Conservation (phyloP, 331 rosid genomes). For the Ulmus americana region DNA sequence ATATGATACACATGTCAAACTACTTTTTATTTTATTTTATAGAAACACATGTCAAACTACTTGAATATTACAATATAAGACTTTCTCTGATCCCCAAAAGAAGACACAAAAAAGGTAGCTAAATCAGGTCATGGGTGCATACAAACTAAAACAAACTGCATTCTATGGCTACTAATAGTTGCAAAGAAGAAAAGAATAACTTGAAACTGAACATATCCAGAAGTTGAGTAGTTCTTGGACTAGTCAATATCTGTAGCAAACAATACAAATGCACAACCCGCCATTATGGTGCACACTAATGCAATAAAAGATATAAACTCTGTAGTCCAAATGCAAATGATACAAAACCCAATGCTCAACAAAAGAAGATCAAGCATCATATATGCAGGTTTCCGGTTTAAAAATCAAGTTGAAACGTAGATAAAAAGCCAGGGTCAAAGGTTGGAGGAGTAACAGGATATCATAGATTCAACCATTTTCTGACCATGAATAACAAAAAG, state of each 20-base stretch:
- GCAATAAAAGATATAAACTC: background rate
- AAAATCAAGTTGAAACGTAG: constrained; percentile 1
- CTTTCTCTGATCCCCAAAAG: no score
- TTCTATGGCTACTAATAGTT: no score
- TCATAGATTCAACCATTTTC: background rate
- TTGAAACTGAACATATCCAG: background rate
- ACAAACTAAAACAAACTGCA: no score
- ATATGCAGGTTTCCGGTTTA: no score
- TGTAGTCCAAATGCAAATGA: background rate
- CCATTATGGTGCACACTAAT: background rate
- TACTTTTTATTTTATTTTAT: background rate
- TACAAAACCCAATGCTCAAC: background rate
- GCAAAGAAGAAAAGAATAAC: background rate
- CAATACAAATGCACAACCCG: background rate
- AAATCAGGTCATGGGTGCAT: no score
- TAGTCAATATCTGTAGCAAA: background rate
- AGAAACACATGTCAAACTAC: background rate
- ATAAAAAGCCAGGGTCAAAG: background rate
- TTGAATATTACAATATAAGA: background rate
- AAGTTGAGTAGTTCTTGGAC: background rate
- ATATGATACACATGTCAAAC: background rate
- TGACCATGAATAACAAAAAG: background rate
- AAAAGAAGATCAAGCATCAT: background rate
- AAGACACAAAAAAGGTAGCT: no score
- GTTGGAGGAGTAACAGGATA: background rate